phyloP scores from a whole-genome alignment of 768 basidiomycete genomes.

The Ramaria sp. region DNA sequence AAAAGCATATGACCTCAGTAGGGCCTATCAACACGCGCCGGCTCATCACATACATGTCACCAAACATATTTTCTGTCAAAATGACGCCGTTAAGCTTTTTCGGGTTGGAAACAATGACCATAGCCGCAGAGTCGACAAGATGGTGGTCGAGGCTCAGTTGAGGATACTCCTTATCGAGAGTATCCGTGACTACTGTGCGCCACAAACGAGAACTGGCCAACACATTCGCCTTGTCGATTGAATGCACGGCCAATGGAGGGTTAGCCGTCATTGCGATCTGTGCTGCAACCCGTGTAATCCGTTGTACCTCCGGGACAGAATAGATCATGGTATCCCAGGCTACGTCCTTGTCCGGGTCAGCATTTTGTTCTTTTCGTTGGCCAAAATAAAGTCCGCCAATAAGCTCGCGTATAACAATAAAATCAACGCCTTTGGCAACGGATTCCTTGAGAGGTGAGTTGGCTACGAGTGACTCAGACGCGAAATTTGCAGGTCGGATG shows the following conservation, averaged over 20 bases:
- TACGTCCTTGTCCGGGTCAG: constrained; percentile 46
- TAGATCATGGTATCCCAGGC: constrained; percentile 95
- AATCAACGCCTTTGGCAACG: constrained; percentile 73
- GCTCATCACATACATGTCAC: constrained; percentile 72
- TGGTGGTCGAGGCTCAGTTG: constrained; percentile 82
- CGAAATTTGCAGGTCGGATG: constrained; percentile 93
- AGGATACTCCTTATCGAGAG: constrained; percentile 77
- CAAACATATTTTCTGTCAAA: constrained; percentile 92
- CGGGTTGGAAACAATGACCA: constrained; percentile 87
- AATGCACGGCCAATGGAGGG: constrained; percentile 84
- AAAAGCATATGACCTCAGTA: not conserved
- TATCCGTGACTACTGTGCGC: constrained; percentile 87
- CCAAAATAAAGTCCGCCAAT: constrained; percentile 97
- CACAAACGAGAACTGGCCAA: constrained; percentile 90
- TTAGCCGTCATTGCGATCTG: constrained; percentile 75
- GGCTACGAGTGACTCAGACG: constrained; percentile 77
- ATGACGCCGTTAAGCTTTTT: constrained; percentile 91
- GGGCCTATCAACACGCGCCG: constrained; percentile 6
- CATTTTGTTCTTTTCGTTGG: constrained; percentile 76
- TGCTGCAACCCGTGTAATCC: constrained; percentile 93
- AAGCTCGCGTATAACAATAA: constrained; percentile 92
- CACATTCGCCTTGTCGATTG: constrained; percentile 98
- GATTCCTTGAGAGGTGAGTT: constrained; percentile 85
- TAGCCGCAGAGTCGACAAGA: constrained; percentile 91
- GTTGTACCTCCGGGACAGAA: constrained; percentile 81